Conservation (phyloP, 345 rosid genomes). For the Corchorus capsularis region DNA sequence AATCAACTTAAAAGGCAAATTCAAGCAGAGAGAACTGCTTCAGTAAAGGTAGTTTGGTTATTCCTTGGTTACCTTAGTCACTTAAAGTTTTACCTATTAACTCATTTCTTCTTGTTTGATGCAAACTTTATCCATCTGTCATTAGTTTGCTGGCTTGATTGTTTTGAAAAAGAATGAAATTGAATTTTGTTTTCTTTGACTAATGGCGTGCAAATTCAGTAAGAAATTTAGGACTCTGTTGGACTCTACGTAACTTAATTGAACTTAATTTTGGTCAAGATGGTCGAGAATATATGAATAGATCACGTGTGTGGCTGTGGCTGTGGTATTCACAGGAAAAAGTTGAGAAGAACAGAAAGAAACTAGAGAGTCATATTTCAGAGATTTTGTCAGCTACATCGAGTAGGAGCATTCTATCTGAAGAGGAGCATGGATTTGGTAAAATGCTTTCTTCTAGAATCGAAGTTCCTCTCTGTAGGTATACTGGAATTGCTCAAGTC, state of each 20-base stretch:
- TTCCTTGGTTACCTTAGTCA: background rate
- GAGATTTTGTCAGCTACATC: conserved; percentile 49
- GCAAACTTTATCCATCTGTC: background rate
- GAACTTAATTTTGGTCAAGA: background rate
- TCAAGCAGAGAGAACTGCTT: conserved; percentile 67
- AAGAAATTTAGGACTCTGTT: background rate
- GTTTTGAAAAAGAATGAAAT: background rate
- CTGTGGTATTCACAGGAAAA: conserved; percentile 57
- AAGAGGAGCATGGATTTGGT: conserved; percentile 38
- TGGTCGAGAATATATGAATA: background rate
- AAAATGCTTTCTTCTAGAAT: conserved; percentile 46
- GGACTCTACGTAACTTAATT: background rate
- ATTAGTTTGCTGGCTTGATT: background rate
- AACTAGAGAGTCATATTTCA: conserved; percentile 49
- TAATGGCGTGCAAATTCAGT: background rate
- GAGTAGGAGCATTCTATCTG: conserved; percentile 27
- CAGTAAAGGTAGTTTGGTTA: conserved; percentile 52
- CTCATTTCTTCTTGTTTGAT: background rate
- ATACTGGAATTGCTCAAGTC: conserved; percentile 55
- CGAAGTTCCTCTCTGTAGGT: conserved; percentile 56
- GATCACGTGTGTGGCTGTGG: background rate
- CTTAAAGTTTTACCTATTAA: background rate
- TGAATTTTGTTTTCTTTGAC: background rate
- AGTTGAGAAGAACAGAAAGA: conserved; percentile 62
- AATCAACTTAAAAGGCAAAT: conserved; percentile 75